These are phyloP conservation scores for Mycena pura DNA, from an alignment of 768 basidiomycete species.

Conservation along the genomic window DNA sequence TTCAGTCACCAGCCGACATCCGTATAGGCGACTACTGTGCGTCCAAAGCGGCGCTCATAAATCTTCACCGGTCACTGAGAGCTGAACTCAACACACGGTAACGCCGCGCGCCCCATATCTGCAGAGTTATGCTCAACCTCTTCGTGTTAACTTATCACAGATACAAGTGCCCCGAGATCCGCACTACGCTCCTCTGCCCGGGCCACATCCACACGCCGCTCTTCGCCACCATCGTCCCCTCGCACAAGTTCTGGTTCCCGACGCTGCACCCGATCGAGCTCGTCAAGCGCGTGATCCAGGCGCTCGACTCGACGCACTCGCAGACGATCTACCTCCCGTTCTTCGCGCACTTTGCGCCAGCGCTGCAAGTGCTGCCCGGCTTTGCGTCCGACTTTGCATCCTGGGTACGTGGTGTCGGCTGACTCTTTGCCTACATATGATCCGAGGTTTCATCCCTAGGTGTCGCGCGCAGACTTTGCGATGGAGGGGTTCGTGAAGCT, in stretches of 20 bases:
- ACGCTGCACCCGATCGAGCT: conserved; percentile 74
- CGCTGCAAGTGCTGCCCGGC: conserved; percentile 66
- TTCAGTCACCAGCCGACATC: conserved; percentile 5
- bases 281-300: conserved; percentile 82
- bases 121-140: not conserved
- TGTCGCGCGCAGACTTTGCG: conserved; percentile 70
- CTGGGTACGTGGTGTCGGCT: conserved; percentile 61
- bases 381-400: conserved; percentile 77
- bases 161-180: conserved; percentile 77
- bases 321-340: conserved; percentile 76
- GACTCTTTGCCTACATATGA: conserved; percentile 1
- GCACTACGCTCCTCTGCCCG: conserved; percentile 87
- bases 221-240: conserved; percentile 62
- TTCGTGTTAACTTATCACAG: conserved; percentile 42
- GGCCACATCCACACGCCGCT: conserved; percentile 82
- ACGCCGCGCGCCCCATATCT: conserved; percentile 21
- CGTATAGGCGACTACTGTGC: conserved; percentile 84
- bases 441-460: conserved; percentile 43
- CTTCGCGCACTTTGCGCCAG: conserved; percentile 66
- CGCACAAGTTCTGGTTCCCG: conserved; percentile 80
- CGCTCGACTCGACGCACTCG: conserved; percentile 82
- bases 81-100: conserved; percentile 87
- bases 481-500: conserved; percentile 76
- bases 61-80: conserved; percentile 83
- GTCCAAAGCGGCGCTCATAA: conserved; percentile 88